Conservation (phyloP, 164 flowering plant genomes). For the Berberis vulgaris region DNA sequence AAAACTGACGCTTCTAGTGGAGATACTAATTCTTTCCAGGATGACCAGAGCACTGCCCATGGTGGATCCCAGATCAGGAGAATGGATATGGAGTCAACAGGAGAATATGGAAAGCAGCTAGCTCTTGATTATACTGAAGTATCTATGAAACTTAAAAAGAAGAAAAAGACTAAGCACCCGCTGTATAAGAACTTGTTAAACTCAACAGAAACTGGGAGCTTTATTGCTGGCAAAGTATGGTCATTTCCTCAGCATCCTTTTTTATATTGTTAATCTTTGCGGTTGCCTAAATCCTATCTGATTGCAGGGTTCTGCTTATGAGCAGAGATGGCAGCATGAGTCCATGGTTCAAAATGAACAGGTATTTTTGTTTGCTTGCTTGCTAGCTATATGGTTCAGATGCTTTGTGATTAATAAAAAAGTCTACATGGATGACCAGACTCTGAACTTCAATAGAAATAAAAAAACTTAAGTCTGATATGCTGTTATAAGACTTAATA, state of each 20-base stretch:
- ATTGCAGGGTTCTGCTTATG: conserved; percentile 57
- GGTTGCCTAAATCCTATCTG: conserved; percentile 16
- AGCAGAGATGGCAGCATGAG: conserved; percentile 70
- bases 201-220: conserved; percentile 18
- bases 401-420: too few relatives aligned
- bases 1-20: conserved; percentile 95
- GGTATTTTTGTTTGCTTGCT: conserved; percentile 28
- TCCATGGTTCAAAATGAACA: conserved; percentile 49
- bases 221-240: conserved; percentile 18
- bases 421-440: too few relatives aligned
- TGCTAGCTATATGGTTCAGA: too few relatives aligned
- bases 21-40: conserved; percentile 92
- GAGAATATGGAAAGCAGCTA: conserved; percentile 55
- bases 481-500: too few relatives aligned
- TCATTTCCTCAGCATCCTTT: not conserved
- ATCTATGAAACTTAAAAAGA: conserved; percentile 65
- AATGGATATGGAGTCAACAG: conserved; percentile 76
- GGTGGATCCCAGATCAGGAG: conserved; percentile 58
- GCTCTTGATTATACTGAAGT: conserved; percentile 60
- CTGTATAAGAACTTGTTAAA: conserved; percentile 24
- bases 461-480: too few relatives aligned
- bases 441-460: too few relatives aligned
- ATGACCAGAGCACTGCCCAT: conserved; percentile 73
- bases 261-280: conserved; percentile 2
- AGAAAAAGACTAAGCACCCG: conserved; percentile 77